phyloP scores from a whole-genome alignment of 495 filamentous ascomycete species.

The Xylaria sp. region DNA sequence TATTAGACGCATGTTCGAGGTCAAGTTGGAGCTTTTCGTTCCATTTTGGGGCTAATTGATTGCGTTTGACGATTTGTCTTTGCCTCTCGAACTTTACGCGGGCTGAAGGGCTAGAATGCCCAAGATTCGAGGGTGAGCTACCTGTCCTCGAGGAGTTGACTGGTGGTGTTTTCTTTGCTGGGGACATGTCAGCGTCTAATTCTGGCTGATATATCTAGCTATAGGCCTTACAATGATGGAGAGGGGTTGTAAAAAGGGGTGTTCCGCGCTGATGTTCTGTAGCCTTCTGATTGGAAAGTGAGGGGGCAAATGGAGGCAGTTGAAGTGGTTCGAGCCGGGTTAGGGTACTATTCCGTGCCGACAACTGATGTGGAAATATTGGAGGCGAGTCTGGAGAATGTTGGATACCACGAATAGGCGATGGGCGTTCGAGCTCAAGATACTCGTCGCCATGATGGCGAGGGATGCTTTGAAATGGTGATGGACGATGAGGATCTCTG shows the following conservation, averaged over 20 bases:
- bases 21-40: slow-evolving; percentile 29
- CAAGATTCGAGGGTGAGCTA: slow-evolving; percentile 44
- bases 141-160: slow-evolving; percentile 30
- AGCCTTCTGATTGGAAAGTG: slow-evolving; percentile 19
- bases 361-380: slow-evolving; percentile 13
- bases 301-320: slow-evolving; percentile 25
- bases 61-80: slow-evolving; percentile 21
- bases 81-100: slow-evolving; percentile 42
- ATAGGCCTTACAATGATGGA: slow-evolving; percentile 40
- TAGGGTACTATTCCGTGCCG: neutral
- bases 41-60: slow-evolving; percentile 28
- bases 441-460: neutral
- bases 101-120: slow-evolving; percentile 49
- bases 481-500: slow-evolving; percentile 13
- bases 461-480: slow-evolving; percentile 27
- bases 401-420: neutral
- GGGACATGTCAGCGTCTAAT: slow-evolving; percentile 28
- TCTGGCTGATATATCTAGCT: neutral
- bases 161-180: slow-evolving; percentile 29
- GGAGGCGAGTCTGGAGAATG: neutral
- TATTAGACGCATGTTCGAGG: slow-evolving; percentile 37
- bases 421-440: neutral
- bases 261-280: slow-evolving; percentile 35
- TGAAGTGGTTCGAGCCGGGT: slow-evolving; percentile 12
- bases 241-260: slow-evolving; percentile 41